Conservation (phyloP, 305 asterid species). For the Caryopteris hybrid region DNA sequence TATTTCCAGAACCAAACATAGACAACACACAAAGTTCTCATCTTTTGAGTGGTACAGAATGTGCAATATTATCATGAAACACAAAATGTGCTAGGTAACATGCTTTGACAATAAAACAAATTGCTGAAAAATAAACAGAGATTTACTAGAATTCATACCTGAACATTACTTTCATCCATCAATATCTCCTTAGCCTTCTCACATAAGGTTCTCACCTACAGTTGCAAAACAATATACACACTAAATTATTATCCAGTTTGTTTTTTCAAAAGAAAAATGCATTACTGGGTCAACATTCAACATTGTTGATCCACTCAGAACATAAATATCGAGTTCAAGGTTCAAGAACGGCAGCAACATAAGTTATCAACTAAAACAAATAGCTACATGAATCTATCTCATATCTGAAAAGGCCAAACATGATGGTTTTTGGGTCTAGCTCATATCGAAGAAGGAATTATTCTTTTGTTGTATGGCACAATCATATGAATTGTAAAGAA, state of each 20-base stretch:
- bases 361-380: not conserved
- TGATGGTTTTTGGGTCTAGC: not conserved
- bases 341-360: not conserved
- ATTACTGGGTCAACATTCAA: not conserved
- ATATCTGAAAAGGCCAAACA: not conserved
- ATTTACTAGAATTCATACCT: constrained; percentile 46
- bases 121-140: not conserved
- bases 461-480: not conserved
- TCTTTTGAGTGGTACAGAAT: not conserved
- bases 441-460: not conserved
- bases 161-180: constrained; percentile 93
- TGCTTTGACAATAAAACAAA: too few species aligned
- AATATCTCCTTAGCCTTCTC: constrained; percentile 97
- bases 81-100: not conserved
- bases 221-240: constrained; percentile 19
- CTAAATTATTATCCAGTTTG: constrained; percentile 5
- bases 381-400: not conserved
- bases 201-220: constrained; percentile 78
- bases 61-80: not conserved
- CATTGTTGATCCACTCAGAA: not conserved
- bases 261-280: not conserved
- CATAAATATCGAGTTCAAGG: not conserved
- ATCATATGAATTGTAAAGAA: not conserved
- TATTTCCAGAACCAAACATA: not conserved
- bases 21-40: not conserved